A percentile compares a stretch with the other conserved stretches of the same genome.
phyloP scores from a whole-genome alignment of 1,284 basidiomycete species.

The Hemileia vastatrix region DNA sequence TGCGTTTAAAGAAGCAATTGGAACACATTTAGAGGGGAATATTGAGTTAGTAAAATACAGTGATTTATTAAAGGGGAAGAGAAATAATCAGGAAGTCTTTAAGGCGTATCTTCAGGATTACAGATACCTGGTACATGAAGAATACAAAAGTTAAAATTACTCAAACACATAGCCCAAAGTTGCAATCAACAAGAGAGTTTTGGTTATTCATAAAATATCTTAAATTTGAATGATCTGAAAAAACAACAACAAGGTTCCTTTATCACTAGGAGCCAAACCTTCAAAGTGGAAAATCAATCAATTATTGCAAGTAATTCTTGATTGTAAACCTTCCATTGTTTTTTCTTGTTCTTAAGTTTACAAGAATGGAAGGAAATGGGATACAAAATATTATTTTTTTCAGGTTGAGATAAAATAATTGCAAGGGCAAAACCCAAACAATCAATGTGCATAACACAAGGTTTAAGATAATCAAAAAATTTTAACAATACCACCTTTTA shows the following conservation, averaged over 20 bases:
- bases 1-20: no score
- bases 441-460: no score
- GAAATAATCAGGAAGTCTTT: neutral
- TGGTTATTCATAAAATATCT: neutral
- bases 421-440: slow-evolving; percentile 8
- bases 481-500: no score
- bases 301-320: slow-evolving; percentile 4
- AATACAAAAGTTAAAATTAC: slow-evolving; percentile 1
- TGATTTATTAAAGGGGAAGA: no score
- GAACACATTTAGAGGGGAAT: no score
- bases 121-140: neutral
- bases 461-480: no score
- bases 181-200: neutral
- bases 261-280: slow-evolving; percentile 3
- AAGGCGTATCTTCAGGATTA: slow-evolving; percentile 1
- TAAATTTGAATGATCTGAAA: slow-evolving; percentile 17
- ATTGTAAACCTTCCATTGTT: neutral
- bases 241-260: neutral
- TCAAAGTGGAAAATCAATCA: neutral
- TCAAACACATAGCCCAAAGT: neutral
- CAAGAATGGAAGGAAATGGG: slow-evolving; percentile 12
- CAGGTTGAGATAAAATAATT: slow-evolving; percentile 4
- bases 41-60: no score
- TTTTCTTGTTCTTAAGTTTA: neutral
- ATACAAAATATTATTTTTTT: neutral